Evolutionary conservation across 257 asterid species (phyloP).

Genomic region (Cinchona pubescens): DNA sequence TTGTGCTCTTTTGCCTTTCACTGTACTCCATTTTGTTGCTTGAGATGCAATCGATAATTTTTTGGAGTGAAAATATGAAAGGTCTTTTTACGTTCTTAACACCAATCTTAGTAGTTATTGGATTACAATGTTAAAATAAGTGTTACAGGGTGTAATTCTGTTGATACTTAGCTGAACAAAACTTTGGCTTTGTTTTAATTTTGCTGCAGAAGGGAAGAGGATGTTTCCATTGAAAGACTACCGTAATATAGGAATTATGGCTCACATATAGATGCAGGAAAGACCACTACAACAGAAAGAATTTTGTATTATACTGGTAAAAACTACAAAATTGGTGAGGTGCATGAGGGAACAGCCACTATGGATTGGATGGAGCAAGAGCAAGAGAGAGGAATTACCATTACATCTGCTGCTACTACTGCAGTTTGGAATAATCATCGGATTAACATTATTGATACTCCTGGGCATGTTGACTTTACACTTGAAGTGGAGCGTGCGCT

Average conservation of each 20-base stretch:
- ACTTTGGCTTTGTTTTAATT: constrained; percentile 3
- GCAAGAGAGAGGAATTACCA: constrained; percentile 94
- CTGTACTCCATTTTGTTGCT: neutral
- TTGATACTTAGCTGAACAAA: neutral
- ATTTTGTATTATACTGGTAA: constrained; percentile 83
- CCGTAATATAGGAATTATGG: constrained; percentile 97
- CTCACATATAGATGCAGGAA: constrained; percentile 98
- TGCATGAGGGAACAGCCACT: constrained; percentile 96
- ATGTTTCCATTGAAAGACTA: constrained; percentile 71
- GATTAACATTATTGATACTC: constrained; percentile 94
- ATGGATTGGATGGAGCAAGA: constrained; percentile 99
- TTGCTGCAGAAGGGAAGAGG: constrained; percentile 68
- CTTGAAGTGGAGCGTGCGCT: constrained; percentile 98
- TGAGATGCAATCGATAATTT: neutral
- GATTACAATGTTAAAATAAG: neutral
- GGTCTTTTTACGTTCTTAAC: neutral
- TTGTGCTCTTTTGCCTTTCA: neutral
- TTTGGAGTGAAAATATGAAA: neutral
- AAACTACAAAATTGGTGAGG: constrained; percentile 96
- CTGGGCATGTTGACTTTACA: constrained; percentile 97
- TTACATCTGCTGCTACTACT: constrained; percentile 96
- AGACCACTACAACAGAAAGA: constrained; percentile 90
- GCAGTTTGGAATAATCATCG: constrained; percentile 92
- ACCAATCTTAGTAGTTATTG: neutral
- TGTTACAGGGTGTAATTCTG: neutral